Base-by-base conservation (phyloP, 768 basidiomycete species). In the Panaeolus cyanescens region DNA sequence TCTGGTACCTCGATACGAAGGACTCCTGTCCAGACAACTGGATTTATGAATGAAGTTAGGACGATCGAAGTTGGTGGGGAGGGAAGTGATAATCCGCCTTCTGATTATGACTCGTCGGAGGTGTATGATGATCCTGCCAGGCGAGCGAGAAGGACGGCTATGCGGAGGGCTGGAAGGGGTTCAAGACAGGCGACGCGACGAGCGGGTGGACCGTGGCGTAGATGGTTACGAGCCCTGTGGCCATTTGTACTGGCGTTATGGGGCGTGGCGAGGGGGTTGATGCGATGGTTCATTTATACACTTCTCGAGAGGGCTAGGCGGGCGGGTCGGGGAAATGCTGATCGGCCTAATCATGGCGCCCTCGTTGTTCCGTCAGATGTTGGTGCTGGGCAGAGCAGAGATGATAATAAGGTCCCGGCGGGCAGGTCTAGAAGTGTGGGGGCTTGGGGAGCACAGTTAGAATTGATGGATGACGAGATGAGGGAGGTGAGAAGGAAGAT, bases 1-100 rank as follows among this genome's bases (percentile, higher is more conserved):
- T 50, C 45, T 13, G 25, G 45, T 50, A 50, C 22, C 22, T 28
- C 25, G 3, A 15, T 28, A 20, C 25, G 45, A 50, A 50, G 45
- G 12, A 28, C 25, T 42, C 39, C 25, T 50, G 45, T 50, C 5
- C 45, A 50, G 25, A 17, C 25, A 13, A 50, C 45, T 4, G 70
- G 72, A 5, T 68, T 72, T 30, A 36, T 31, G n/a, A 74, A 72
- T 36, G 75, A 74, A 56, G 72, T 74, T 30, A 63, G 71, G 34
- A 66, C 60, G 17, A 65, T 72, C 32, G 72, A 74, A 62, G 54
- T 77, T 22, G 75, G 74, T 12, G 45, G 25, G 25, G 45, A 50
- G 5, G 45, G 39, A 1, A 42, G 45, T 28, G 45, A 28, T 50
- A 50, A 50, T 20, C 45, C 25, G 25, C 30, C 45, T 50, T 50